Evolutionary conservation across 2,329 filamentous ascomycete species (phyloP).

Genomic region (Aspergillus pseudoterreus): DNA sequence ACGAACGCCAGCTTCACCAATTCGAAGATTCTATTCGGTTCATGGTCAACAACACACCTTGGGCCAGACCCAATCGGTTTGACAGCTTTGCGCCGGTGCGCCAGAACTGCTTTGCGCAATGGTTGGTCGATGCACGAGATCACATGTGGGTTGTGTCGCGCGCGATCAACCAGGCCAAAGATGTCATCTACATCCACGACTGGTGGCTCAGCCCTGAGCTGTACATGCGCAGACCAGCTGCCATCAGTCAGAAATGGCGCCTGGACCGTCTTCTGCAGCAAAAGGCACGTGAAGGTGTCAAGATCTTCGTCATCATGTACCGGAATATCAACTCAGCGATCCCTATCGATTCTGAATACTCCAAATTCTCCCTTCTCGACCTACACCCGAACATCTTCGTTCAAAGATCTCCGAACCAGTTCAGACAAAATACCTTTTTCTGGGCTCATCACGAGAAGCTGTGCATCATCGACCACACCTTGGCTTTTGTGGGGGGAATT

Average conservation of each 20-base stretch:
- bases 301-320: slow-evolving; percentile 96
- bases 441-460: slow-evolving; percentile 99
- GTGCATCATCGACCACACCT: slow-evolving; percentile 92
- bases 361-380: slow-evolving; percentile 92
- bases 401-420: slow-evolving; percentile 92
- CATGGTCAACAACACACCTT: slow-evolving; percentile 79
- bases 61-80: slow-evolving; percentile 81
- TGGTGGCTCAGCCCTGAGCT: slow-evolving; percentile 98
- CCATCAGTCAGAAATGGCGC: slow-evolving; percentile 97
- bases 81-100: slow-evolving; percentile 91
- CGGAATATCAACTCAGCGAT: slow-evolving; percentile 96
- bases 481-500: slow-evolving; percentile 92
- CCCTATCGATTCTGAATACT: slow-evolving; percentile 97
- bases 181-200: slow-evolving; percentile 98
- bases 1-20: slow-evolving; percentile 82
- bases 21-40: slow-evolving; percentile 89
- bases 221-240: slow-evolving; percentile 88
- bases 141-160: slow-evolving; percentile 99
- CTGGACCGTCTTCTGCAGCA: slow-evolving; percentile 88
- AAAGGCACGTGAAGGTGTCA: slow-evolving; percentile 92
- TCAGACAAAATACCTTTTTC: slow-evolving; percentile 99
- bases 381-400: slow-evolving; percentile 95
- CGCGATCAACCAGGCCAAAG: slow-evolving; percentile 93
- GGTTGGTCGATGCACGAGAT: slow-evolving; percentile 93
- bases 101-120: slow-evolving; percentile 82